Conservation (phyloP, 2,329 filamentous ascomycete genomes). For the Sarocladium brachiariae region DNA sequence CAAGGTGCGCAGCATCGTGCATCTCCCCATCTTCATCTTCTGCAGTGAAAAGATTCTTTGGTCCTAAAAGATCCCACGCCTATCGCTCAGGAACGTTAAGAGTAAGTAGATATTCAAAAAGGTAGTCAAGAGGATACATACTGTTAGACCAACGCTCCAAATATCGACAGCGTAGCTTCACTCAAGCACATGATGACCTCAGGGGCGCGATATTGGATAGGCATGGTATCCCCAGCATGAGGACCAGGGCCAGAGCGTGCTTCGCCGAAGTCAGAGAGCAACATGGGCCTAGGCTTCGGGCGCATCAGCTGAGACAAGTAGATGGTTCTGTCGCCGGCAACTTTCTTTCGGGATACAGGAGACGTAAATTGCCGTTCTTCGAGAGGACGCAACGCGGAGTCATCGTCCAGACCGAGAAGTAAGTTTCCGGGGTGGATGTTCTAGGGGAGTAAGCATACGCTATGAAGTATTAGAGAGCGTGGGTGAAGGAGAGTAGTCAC, state of each 20-base stretch:
- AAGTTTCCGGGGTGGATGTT: background rate
- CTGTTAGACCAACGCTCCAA: constrained; percentile 4
- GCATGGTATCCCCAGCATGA: constrained; percentile 5
- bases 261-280: background rate
- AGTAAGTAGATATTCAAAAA: background rate
- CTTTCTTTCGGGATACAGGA: background rate
- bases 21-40: background rate
- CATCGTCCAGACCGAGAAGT: background rate
- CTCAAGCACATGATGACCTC: background rate
- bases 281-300: background rate
- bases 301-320: background rate
- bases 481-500: background rate
- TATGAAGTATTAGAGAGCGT: background rate
- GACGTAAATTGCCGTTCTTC: background rate
- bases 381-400: background rate
- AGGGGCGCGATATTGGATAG: constrained; percentile 1
- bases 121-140: background rate
- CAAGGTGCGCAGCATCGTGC: background rate
- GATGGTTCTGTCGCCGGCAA: background rate
- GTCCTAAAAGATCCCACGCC: constrained; percentile 4
- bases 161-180: constrained; percentile 7
- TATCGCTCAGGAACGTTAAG: background rate
- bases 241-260: background rate
- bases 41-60: background rate
- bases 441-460: background rate